Conservation (phyloP, 2,329 filamentous ascomycete species). For the Didymella lethalis region DNA sequence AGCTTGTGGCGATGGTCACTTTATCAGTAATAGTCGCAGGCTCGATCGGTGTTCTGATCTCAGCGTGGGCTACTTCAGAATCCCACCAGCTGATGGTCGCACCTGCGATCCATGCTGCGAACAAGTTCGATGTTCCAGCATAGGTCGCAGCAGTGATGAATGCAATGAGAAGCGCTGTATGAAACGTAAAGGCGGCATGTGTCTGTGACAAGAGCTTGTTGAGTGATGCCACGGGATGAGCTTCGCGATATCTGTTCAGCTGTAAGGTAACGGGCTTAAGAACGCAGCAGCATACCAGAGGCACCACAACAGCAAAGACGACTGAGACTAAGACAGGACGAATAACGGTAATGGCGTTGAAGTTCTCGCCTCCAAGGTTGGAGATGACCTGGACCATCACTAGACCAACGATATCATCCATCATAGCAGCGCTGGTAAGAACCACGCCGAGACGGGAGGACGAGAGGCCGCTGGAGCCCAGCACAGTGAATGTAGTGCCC, state of each 20-base stretch:
- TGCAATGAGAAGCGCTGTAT: slow-evolving; percentile 60
- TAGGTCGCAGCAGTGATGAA: slow-evolving; percentile 63
- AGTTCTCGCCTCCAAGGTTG: slow-evolving; percentile 61
- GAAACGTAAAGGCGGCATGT: slow-evolving; percentile 55
- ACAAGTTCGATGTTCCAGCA: slow-evolving; percentile 68
- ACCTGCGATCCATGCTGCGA: slow-evolving; percentile 68
- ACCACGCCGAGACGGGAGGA: slow-evolving; percentile 67
- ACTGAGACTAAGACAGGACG: slow-evolving; percentile 62
- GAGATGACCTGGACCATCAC: slow-evolving; percentile 80
- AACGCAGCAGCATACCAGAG: slow-evolving; percentile 58
- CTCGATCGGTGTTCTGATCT: neutral
- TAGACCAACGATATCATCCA: slow-evolving; percentile 81
- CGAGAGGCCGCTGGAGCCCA: slow-evolving; percentile 67
- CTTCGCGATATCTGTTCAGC: slow-evolving; percentile 46
- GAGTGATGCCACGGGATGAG: slow-evolving; percentile 28
- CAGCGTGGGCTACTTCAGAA: slow-evolving; percentile 44
- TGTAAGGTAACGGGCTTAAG: slow-evolving; percentile 53
- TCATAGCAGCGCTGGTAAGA: slow-evolving; percentile 76
- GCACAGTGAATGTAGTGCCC: slow-evolving; percentile 72
- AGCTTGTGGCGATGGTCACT: neutral
- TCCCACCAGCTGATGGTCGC: slow-evolving; percentile 69
- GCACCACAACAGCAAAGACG: slow-evolving; percentile 60
- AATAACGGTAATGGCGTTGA: slow-evolving; percentile 55
- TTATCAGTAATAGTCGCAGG: slow-evolving; percentile 1
- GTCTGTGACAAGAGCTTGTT: slow-evolving; percentile 36